Base-by-base conservation (phyloP, 768 basidiomycete species). In the Lanmaoa pseudosensibilis region DNA sequence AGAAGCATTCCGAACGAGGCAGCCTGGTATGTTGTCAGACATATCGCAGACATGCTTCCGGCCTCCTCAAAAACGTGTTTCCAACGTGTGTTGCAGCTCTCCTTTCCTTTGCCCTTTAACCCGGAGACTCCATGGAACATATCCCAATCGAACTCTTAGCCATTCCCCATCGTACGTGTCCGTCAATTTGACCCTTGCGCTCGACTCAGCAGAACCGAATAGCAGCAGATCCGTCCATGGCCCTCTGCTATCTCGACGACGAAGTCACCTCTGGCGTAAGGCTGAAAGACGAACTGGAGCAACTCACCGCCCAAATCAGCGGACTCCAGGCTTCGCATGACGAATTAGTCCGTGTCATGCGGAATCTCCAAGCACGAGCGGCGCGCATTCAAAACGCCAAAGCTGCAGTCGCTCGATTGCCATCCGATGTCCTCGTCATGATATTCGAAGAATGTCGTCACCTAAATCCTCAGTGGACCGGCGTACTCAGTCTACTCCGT, bases 391-490 rank as follows among this genome's bases (percentile, higher is more conserved):
- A 63, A 53, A 71, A 71, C n/a, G 46, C 59, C 46, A 71, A 56
- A 18, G 55, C 62, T 13, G 57, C 68, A n/a, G 68, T 71, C 40
- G 63, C 72, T 12, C 68, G 71, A 59, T 54, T 71, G 21, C 70
- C 70, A 1, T 56, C 68, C 11, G 70, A 71, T 54, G 61, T 71
- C 27, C 72, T 71, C 34, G 62, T 68, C 38, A 61, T 71, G 60
- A 64, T 71, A 50, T 71, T 71, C 27, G 66, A 71, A 50, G 69
- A 69, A 30, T 69, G 67, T 44, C 63, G 67, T 48, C 69, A 73
- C 54, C 54, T 65, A 27, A 69, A 65, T 41, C 69, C 69, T 25
- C 71, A 71, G 52, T 71, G 71, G 67, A 50, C 61, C 15, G 70
- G 69, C n/a, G 65, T 73, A 15, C 70, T 69, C 43, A 64, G 62